phyloP scores from a whole-genome alignment of 768 basidiomycete genomes.

The Daedaleopsis nitida region DNA sequence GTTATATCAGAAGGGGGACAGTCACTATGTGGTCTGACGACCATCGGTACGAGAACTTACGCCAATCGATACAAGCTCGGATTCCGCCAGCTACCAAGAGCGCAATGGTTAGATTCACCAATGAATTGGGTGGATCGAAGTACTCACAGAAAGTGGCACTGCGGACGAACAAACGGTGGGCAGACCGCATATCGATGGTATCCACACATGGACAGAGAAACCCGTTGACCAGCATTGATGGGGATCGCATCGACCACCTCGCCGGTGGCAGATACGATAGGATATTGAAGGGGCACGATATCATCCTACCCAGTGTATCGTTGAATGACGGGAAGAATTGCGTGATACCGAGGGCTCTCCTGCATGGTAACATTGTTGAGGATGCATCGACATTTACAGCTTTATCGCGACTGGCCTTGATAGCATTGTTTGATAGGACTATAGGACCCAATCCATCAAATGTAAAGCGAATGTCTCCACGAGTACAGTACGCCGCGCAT shows the following conservation, averaged over 20 bases:
- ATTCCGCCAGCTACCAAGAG: conserved; percentile 10
- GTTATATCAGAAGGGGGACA: conserved; percentile 22
- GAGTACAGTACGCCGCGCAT: background rate
- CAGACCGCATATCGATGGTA: conserved; percentile 31
- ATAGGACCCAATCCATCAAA: conserved; percentile 6
- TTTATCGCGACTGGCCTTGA: conserved; percentile 26
- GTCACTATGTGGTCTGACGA: background rate
- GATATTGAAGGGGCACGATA: conserved; percentile 34
- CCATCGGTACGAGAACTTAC: conserved; percentile 29
- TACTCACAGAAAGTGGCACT: background rate
- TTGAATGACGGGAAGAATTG: conserved; percentile 16
- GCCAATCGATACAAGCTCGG: conserved; percentile 22
- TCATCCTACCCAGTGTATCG: conserved; percentile 29
- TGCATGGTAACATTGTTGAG: background rate
- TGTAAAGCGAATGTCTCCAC: conserved; percentile 11
- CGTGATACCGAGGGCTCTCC: conserved; percentile 25
- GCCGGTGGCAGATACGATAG: conserved; percentile 30
- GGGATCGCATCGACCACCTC: conserved; percentile 26
- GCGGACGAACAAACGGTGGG: background rate
- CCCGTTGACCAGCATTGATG: conserved; percentile 37
- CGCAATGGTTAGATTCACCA: background rate
- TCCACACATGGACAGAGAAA: conserved; percentile 19
- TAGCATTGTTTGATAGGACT: background rate
- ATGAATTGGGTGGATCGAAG: background rate
- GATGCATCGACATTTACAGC: background rate